Base-by-base conservation (phyloP, 306 rosid genomes). In the Cucurbita moschata region DNA sequence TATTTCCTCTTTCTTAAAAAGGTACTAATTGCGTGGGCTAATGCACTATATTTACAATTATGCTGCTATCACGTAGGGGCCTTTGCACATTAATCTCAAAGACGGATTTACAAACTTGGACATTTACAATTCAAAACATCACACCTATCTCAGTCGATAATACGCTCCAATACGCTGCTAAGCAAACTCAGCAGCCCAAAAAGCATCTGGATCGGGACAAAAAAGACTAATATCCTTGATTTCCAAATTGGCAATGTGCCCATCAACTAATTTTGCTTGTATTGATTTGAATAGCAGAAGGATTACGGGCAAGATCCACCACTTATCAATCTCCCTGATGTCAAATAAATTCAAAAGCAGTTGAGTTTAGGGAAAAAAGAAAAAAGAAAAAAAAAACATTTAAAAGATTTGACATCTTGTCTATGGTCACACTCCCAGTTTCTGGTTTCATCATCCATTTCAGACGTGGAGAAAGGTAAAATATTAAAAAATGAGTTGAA, bases 231-330 rank as follows among this genome's bases (percentile, higher is more conserved):
- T 83, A 82, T 94, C 96, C 81, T 86, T 83, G 73, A 94, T 79
- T 84, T 94, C 98, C 75, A 87, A 66, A 79, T 94, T 89, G 39
- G 98, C 98, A 72, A 94, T 90, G 76, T 94, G 98, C 97, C 98
- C 87, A 73, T 86, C 90, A 43, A 90, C 90, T 58, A 90, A 81
- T 54, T 93, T 96, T 53, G 95, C 94, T 80, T 94, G 97, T 68
- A 86, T 62, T 11, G 81, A 74, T 89, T 94, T 94, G 82, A 87
- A 81, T 67, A 89, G 79, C 76, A 94, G 82, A 59, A 94, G 97
- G 82, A 90, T 81, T 54, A 84, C 81, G 15, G 98, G 98, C 73
- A 94, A 81, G 79, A 94, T 88, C 98, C 98, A 94, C 86, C 97
- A 94, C 80, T 86, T 84, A 74, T 90, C 97, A 57, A 84, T 89